A percentile compares a stretch with the other conserved stretches of the same genome.
Conservation (phyloP, 2,329 filamentous ascomycete genomes). For the Dothistroma septosporum region DNA sequence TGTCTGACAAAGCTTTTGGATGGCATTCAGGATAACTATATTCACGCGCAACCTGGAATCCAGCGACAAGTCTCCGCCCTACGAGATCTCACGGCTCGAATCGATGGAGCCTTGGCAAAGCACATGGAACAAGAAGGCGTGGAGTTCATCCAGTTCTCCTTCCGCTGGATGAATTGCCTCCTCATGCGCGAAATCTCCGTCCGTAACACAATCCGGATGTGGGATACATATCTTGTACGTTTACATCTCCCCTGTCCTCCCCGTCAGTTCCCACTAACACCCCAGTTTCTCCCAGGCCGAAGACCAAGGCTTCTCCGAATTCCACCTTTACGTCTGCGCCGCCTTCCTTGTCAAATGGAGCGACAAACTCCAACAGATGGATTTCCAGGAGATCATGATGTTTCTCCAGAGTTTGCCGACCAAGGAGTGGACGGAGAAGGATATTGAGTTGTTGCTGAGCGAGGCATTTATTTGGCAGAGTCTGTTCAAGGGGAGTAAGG, state of each 20-base stretch:
- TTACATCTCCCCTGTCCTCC: background rate
- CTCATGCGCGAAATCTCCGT: conserved; percentile 97
- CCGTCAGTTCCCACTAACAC: background rate
- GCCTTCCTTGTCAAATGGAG: conserved; percentile 99
- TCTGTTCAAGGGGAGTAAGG: conserved; percentile 88
- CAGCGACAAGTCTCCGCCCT: conserved; percentile 87
- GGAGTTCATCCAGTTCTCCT: conserved; percentile 99
- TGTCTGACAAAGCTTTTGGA: conserved; percentile 97
- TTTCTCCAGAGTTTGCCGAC: conserved; percentile 94
- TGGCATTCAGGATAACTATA: conserved; percentile 98
- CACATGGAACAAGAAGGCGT: conserved; percentile 88
- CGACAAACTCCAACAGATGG: conserved; percentile 89
- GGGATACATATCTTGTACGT: conserved; percentile 95
- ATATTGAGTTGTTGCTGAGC: conserved; percentile 90
- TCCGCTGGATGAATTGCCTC: conserved; percentile 99
- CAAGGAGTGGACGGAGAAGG: conserved; percentile 92
- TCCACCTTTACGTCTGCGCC: conserved; percentile 96
- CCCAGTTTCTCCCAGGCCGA: conserved; percentile 64
- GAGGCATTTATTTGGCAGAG: conserved; percentile 99
- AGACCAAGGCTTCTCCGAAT: conserved; percentile 96
- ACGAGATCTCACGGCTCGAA: conserved; percentile 83
- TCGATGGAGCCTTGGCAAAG: conserved; percentile 77
- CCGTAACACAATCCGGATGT: conserved; percentile 96
- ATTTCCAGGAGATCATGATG: conserved; percentile 99
- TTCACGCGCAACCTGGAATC: conserved; percentile 94